phyloP scores from a whole-genome alignment of 192 early-diverging fungal genomes.

The Helicostylum pulchrum region DNA sequence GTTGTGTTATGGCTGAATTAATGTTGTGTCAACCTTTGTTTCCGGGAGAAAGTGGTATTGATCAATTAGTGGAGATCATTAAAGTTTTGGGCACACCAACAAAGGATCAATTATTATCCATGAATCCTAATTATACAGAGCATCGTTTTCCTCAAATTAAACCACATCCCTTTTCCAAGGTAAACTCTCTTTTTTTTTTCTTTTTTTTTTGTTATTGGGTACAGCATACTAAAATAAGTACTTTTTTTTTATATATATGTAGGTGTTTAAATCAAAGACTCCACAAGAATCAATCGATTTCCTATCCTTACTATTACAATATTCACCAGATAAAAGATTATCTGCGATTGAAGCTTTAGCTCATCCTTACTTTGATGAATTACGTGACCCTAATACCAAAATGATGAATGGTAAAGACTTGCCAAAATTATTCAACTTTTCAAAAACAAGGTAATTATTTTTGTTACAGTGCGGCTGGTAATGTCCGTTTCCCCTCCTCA shows the following conservation, averaged over 20 bases:
- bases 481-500: too few relatives aligned
- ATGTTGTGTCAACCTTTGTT: constrained; percentile 91
- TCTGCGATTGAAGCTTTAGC: constrained; percentile 89
- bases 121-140: constrained; percentile 97
- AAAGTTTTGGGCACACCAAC: constrained; percentile 95
- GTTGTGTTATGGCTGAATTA: constrained; percentile 94
- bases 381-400: constrained; percentile 75
- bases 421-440: constrained; percentile 90
- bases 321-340: constrained; percentile 77
- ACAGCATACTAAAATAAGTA: too few relatives aligned
- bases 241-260: too few relatives aligned
- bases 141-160: constrained; percentile 98
- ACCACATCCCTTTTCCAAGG: constrained; percentile 80
- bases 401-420: constrained; percentile 77
- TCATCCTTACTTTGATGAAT: constrained; percentile 94
- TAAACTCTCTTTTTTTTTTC: constrained; percentile 41
- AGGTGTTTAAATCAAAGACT: constrained; percentile 79
- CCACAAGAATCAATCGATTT: constrained; percentile 84
- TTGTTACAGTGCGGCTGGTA: too few relatives aligned
- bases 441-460: constrained; percentile 62
- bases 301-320: constrained; percentile 80
- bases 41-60: constrained; percentile 92
- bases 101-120: constrained; percentile 88
- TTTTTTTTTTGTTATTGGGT: too few relatives aligned
- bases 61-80: constrained; percentile 98